Conservation (phyloP, 345 rosid genomes). For the Dipteronia sinensis region DNA sequence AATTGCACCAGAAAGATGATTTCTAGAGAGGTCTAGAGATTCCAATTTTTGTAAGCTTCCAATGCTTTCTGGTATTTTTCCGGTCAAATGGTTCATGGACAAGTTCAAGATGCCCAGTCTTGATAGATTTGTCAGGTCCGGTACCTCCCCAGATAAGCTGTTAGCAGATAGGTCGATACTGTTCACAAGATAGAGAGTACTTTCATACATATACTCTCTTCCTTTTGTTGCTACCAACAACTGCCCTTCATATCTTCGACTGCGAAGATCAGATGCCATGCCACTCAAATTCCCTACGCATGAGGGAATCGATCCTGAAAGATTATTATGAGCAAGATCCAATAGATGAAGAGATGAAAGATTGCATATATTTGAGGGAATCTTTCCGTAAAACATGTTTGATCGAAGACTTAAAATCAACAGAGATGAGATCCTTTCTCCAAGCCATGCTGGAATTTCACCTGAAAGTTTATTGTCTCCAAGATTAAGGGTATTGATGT, state of each 20-base stretch:
- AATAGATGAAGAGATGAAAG: constrained; percentile 15
- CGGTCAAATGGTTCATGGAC: constrained; percentile 25
- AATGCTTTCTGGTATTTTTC: constrained; percentile 16
- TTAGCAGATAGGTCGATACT: constrained; percentile 18
- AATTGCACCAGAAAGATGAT: constrained; percentile 23
- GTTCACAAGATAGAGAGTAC: constrained; percentile 18
- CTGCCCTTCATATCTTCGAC: constrained; percentile 6
- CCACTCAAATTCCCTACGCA: constrained; percentile 9
- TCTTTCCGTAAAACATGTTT: background rate
- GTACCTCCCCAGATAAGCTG: constrained; percentile 13
- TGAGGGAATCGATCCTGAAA: constrained; percentile 18
- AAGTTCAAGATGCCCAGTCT: constrained; percentile 14
- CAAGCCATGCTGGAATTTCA: constrained; percentile 14
- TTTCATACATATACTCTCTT: background rate
- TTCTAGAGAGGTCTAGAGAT: constrained; percentile 27
- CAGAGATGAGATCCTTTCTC: constrained; percentile 4
- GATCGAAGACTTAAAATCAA: background rate
- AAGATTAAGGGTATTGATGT: constrained; percentile 5
- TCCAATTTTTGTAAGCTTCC: background rate
- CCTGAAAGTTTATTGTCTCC: constrained; percentile 18
- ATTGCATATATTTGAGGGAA: constrained; percentile 4
- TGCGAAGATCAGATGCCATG: background rate
- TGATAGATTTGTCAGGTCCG: constrained; percentile 7
- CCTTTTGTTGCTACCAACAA: constrained; percentile 7
- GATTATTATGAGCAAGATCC: constrained; percentile 20